Conservation (phyloP, 2,329 filamentous ascomycete genomes). For the Fusarium tuaranense region DNA sequence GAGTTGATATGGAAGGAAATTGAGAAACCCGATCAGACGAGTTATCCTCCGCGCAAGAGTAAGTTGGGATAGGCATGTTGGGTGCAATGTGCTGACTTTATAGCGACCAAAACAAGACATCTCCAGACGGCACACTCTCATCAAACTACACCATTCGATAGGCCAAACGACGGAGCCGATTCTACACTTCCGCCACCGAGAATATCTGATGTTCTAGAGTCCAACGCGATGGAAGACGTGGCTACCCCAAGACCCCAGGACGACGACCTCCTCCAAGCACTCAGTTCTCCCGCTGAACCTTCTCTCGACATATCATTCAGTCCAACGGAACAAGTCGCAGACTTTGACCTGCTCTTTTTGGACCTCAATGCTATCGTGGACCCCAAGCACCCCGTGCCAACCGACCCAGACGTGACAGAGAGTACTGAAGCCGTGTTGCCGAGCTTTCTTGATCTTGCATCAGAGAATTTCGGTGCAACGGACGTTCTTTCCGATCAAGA, state of each 20-base stretch:
- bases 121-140: not conserved
- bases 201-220: not conserved
- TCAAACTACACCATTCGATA: not conserved
- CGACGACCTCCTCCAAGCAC: not conserved
- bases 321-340: not conserved
- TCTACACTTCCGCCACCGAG: not conserved
- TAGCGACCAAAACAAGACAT: not conserved
- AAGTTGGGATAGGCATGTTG: not conserved
- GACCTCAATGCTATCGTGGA: not conserved
- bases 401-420: not conserved
- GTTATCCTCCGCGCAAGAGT: not conserved
- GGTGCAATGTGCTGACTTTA: not conserved
- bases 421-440: not conserved
- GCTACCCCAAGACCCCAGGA: not conserved
- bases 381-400: not conserved
- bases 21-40: not conserved
- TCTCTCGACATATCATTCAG: not conserved
- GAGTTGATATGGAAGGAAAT: constrained; percentile 20
- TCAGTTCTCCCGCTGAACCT: not conserved
- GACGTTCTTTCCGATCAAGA: not conserved
- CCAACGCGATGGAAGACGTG: not conserved
- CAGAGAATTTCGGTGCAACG: not conserved
- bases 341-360: constrained; percentile 12
- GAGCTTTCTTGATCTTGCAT: not conserved
- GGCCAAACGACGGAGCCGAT: not conserved